Evolutionary conservation across 2,329 filamentous ascomycete genomes (phyloP).

Genomic region (Macrophomina pseudophaseolina): DNA sequence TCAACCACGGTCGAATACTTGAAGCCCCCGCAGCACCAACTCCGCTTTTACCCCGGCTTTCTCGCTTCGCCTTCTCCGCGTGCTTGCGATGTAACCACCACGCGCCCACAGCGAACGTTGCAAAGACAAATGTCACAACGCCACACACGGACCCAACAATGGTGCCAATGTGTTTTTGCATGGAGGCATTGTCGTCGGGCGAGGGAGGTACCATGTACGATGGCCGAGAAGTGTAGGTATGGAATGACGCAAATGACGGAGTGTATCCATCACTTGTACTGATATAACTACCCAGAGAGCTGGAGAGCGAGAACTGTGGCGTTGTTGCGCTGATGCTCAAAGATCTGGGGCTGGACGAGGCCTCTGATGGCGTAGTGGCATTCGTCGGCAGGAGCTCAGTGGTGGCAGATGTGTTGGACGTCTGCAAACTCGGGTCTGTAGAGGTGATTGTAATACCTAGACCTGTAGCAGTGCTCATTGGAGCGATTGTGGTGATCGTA

Average conservation of each 20-base stretch:
- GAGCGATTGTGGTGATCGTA: background rate
- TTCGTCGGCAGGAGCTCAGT: no score
- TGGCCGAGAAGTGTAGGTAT: background rate
- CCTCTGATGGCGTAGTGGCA: no score
- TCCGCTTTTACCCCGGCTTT: background rate
- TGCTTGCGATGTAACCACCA: background rate
- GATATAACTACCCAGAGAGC: background rate
- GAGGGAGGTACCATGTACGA: background rate
- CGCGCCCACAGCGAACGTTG: background rate
- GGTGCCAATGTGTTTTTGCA: background rate
- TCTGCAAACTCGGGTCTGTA: no score
- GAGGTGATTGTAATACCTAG: no score
- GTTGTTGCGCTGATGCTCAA: no score
- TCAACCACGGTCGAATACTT: background rate
- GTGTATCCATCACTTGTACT: background rate
- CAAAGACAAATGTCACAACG: background rate
- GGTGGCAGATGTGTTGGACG: no score
- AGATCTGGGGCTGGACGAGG: no score
- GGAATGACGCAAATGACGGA: background rate
- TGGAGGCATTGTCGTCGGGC: no score
- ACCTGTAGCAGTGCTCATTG: no score
- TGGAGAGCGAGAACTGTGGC: no score
- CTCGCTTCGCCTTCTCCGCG: background rate
- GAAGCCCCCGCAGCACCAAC: background rate
- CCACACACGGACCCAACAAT: slow-evolving; percentile 1